Evolutionary conservation across 1,139 yeast species (phyloP).

Genomic region (Pichia sp.): DNA sequence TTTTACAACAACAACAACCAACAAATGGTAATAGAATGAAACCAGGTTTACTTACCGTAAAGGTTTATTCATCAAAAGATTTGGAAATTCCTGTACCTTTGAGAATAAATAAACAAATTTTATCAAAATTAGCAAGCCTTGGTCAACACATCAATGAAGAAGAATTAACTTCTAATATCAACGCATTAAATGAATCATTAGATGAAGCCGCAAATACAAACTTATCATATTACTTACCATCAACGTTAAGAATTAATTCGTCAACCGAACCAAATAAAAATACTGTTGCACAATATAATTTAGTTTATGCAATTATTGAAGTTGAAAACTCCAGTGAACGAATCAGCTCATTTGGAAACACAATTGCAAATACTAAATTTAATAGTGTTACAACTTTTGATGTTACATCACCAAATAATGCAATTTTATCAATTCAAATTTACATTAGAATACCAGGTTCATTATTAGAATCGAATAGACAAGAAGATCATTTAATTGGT

Average conservation of each 20-base stretch:
- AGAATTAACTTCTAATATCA: conserved; percentile 37
- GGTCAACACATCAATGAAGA: conserved; percentile 33
- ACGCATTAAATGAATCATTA: conserved; percentile 32
- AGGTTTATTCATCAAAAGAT: conserved; percentile 56
- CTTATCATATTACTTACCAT: conserved; percentile 50
- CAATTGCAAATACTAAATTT: conserved; percentile 58
- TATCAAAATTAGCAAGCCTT: conserved; percentile 42
- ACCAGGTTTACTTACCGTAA: conserved; percentile 70
- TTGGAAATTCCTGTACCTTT: conserved; percentile 48
- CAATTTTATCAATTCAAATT: conserved; percentile 53
- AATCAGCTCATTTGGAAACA: conserved; percentile 33
- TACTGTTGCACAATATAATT: conserved; percentile 35
- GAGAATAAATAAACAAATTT: conserved; percentile 45
- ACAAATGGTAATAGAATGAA: conserved; percentile 22
- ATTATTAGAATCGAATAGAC: conserved; percentile 36
- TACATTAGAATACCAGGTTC: conserved; percentile 72
- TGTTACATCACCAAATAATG: conserved; percentile 56
- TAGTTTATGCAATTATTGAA: conserved; percentile 59
- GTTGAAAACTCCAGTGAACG: conserved; percentile 53
- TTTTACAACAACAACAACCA: neutral
- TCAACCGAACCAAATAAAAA: conserved; percentile 39
- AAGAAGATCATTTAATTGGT: conserved; percentile 32
- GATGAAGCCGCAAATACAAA: conserved; percentile 26
- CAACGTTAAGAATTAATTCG: conserved; percentile 48
- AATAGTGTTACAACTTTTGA: conserved; percentile 89